Percentiles rank a stretch among this genome's conserved stretches.
phyloP scores from a whole-genome alignment of 768 basidiomycete genomes.

The Galerina sulciceps region DNA sequence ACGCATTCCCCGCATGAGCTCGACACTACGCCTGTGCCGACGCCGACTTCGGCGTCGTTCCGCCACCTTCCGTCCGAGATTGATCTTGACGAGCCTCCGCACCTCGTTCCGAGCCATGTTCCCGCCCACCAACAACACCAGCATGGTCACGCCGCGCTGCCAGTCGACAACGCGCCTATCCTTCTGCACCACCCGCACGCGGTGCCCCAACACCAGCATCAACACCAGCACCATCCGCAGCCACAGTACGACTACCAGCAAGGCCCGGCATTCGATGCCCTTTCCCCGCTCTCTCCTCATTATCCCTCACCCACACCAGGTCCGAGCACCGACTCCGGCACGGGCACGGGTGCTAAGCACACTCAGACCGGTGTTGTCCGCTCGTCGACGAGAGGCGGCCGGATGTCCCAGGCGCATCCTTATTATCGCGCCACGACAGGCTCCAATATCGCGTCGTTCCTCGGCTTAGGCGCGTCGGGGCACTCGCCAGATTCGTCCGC shows the following conservation, averaged over 20 bases:
- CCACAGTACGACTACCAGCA: constrained; percentile 6
- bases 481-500: neutral
- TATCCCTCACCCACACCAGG: neutral
- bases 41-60: constrained; percentile 30
- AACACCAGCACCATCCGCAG: constrained; percentile 11
- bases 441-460: neutral
- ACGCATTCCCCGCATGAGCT: constrained; percentile 23
- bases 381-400: constrained; percentile 1
- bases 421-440: constrained; percentile 7
- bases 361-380: neutral
- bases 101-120: constrained; percentile 29
- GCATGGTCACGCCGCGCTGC: neutral
- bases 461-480: neutral
- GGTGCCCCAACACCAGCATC: constrained; percentile 23
- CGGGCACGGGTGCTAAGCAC: neutral
- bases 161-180: constrained; percentile 33
- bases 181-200: constrained; percentile 31
- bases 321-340: neutral
- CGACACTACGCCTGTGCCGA: constrained; percentile 22
- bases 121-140: neutral
- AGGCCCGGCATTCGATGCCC: constrained; percentile 11
- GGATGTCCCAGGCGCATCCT: constrained; percentile 1
- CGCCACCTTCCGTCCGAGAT: constrained; percentile 22
- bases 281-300: neutral
- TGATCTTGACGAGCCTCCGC: constrained; percentile 35